Base-by-base conservation (phyloP, 139 green algal species). In the Chlorella ohadii region DNA sequence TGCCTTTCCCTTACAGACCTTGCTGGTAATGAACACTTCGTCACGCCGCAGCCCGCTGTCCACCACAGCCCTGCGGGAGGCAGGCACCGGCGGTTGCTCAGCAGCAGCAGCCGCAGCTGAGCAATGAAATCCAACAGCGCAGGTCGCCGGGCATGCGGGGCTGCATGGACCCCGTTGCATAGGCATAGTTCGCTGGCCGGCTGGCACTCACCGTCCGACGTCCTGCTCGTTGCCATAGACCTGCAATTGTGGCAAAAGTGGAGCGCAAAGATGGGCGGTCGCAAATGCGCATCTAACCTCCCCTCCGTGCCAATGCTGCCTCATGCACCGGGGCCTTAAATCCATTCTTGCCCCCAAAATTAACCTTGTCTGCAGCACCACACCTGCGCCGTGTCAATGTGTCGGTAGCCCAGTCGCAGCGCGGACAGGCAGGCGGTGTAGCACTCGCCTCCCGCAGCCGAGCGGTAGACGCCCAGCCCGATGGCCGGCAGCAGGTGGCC, bases 1-100 rank as follows among this genome's bases (percentile, higher is more conserved):
- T 6, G 20, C n/a, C 63, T 38, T 2, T n/a, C n/a, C n/a, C n/a
- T n/a, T n/a, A 3, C 65, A n/a, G 9, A 7, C 57, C 74, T 94
- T 94, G 72, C 41, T 93, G 13, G 88, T 93, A 28, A 94, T 63
- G 39, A 90, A 94, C 0, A 94, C 39, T 34, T 93, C 65, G 31
- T 67, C 74, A 1, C 51, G 51, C 74, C 23, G 31, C 51, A 80
- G 3, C 55, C 51, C 74, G 70, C 70, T 77, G 27, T 77, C 70
- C 1, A 36, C 70, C 70, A 77, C 70, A 3, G 70, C 70, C 16
- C 70, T 77, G 41, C 39, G 59, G 36, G 36, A 13, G 67, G 34
- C 65, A 13, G 15, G 65, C 65, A 51, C 7, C 44, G 44, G 44
- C 44, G 44, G 44, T 9, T 16, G 44, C 9, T 51, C 7, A 51